A percentile compares a stretch with the other conserved stretches of the same genome.
phyloP scores from a whole-genome alignment of 169 alveolate genomes.

The Plasmodium vivax region DNA sequence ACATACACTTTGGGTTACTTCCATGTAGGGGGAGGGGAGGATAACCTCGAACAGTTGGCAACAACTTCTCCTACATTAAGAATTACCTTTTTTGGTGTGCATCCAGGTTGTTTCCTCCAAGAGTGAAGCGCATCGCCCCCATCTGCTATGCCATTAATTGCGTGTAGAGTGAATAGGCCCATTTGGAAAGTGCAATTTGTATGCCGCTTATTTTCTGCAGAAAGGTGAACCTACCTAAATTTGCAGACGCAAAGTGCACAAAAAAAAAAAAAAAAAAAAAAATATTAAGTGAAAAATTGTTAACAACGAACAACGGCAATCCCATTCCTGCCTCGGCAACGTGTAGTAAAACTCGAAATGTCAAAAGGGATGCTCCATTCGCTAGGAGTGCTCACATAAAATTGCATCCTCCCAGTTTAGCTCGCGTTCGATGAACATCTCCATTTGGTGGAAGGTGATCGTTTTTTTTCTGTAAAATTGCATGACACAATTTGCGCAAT shows the following conservation, averaged over 20 bases:
- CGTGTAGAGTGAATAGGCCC: neutral
- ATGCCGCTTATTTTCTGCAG: neutral
- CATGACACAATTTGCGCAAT: neutral
- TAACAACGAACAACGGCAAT: neutral
- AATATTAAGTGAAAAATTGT: neutral
- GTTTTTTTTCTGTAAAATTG: neutral
- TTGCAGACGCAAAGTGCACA: neutral
- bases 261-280: neutral
- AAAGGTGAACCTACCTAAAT: neutral
- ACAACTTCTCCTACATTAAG: neutral
- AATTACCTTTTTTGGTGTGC: neutral
- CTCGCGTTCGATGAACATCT: neutral
- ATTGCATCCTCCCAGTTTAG: neutral
- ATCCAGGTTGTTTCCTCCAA: neutral
- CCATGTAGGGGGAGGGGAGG: neutral
- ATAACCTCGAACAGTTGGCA: neutral
- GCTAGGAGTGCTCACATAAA: neutral
- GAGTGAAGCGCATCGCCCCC: neutral
- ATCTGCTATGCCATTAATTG: neutral
- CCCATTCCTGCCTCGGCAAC: neutral
- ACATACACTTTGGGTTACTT: neutral
- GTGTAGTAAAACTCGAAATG: neutral
- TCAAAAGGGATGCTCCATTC: neutral
- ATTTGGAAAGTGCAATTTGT: neutral
- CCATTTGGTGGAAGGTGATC: neutral